These are phyloP conservation scores for Dalechampia spathulata DNA, from an alignment of 441 rosid species.

Conservation along the genomic window DNA sequence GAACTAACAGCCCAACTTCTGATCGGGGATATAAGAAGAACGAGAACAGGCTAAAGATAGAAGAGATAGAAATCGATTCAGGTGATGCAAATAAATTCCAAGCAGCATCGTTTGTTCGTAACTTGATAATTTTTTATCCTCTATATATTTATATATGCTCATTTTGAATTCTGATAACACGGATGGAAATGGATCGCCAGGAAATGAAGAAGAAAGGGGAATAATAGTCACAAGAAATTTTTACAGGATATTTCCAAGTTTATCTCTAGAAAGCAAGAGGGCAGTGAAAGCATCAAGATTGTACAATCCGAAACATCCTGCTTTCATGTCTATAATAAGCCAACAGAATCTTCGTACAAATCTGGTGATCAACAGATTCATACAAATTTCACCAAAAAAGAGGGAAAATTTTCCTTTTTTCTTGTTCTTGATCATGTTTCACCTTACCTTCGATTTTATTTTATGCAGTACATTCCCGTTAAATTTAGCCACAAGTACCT, in stretches of 20 bases:
- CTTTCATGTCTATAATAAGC: constrained; percentile 20
- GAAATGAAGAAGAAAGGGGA: not conserved
- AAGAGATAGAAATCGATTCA: too few species aligned
- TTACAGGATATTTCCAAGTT: not conserved
- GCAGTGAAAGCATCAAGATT: constrained; percentile 17
- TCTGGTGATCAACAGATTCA: too few species aligned
- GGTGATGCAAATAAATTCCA: too few species aligned
- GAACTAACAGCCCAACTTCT: too few species aligned
- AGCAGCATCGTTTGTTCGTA: too few species aligned
- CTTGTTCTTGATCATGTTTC: not conserved
- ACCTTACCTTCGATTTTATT: not conserved
- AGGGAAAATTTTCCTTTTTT: not conserved
- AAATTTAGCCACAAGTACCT: not conserved
- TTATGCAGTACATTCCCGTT: not conserved
- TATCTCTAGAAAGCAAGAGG: constrained; percentile 11
- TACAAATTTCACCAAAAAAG: too few species aligned
- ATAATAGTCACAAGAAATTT: not conserved
- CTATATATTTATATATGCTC: too few species aligned
- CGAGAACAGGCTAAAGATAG: too few species aligned
- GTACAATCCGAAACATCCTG: constrained; percentile 22
- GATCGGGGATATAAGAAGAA: too few species aligned
- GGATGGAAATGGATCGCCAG: not conserved
- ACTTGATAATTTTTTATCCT: too few species aligned
- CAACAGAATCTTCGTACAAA: constrained; percentile 9
- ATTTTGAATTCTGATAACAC: too few species aligned